Evolutionary conservation across 1,284 basidiomycete genomes (phyloP).

Genomic region (Ceratobasidium sp.): DNA sequence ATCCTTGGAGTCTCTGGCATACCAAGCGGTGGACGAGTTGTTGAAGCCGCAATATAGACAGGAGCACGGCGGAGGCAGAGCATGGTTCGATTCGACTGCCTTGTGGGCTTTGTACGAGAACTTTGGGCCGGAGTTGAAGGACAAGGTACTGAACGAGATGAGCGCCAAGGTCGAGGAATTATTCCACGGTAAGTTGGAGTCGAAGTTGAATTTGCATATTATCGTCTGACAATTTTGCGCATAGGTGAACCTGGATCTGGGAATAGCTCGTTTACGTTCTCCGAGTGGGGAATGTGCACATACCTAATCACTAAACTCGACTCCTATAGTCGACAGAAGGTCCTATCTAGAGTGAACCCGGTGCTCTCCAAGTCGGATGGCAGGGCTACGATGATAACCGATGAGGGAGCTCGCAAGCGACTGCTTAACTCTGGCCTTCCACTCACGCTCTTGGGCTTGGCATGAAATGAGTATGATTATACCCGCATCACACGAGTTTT

Average conservation of each 20-base stretch:
- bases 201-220: not conserved
- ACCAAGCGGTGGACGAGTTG: conserved; percentile 2
- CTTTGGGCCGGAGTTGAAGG: conserved; percentile 11
- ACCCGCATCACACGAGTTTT: not conserved
- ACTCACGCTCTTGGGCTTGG: not conserved
- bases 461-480: not conserved
- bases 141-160: conserved; percentile 13
- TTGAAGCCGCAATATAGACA: not conserved
- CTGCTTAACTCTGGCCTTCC: conserved; percentile 19
- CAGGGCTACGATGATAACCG: not conserved
- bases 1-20: conserved; percentile 5
- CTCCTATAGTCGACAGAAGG: not conserved
- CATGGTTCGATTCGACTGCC: conserved; percentile 1
- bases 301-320: conserved; percentile 30
- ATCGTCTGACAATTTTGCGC: not conserved
- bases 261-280: not conserved
- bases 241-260: not conserved
- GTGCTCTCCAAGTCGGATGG: not conserved
- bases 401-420: conserved; percentile 5
- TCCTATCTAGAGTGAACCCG: not conserved
- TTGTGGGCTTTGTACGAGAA: conserved; percentile 18
- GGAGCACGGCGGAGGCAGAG: not conserved
- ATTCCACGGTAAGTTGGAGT: conserved; percentile 20
- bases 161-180: conserved; percentile 15
- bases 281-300: conserved; percentile 25